phyloP scores from a whole-genome alignment of 1,139 yeast species.

The Kluyveromyces sp. region DNA sequence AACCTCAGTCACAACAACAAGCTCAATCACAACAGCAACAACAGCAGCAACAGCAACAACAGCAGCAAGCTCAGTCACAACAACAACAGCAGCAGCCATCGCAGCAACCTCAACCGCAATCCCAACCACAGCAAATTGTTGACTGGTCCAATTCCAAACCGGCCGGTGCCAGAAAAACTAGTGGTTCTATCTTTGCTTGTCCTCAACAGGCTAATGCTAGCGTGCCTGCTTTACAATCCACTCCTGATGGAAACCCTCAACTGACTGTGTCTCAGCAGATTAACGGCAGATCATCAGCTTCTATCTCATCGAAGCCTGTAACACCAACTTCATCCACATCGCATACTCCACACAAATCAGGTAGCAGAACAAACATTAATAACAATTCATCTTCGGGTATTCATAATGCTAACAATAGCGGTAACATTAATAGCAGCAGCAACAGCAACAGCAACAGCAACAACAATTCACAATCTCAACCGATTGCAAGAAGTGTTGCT shows the following conservation, averaged over 20 bases:
- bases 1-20: neutral
- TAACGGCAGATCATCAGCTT: constrained; percentile 1
- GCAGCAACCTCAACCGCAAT: neutral
- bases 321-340: constrained; percentile 4
- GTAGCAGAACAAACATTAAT: constrained; percentile 5
- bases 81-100: constrained; percentile 13
- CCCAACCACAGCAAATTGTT: neutral
- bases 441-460: no score
- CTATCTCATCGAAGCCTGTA: constrained; percentile 1
- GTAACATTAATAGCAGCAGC: no score
- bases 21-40: neutral
- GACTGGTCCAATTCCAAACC: constrained; percentile 2
- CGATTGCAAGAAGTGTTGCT: constrained; percentile 6
- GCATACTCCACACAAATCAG: constrained; percentile 12
- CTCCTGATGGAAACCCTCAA: neutral
- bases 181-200: constrained; percentile 1
- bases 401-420: constrained; percentile 11
- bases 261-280: constrained; percentile 1
- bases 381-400: constrained; percentile 6
- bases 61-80: constrained; percentile 15
- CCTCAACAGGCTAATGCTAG: neutral
- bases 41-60: constrained; percentile 5
- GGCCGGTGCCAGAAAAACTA: constrained; percentile 1
- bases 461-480: constrained; percentile 10
- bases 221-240: neutral